These are phyloP conservation scores for Ampelomyces quisqualis DNA, from an alignment of 2,329 filamentous ascomycete species.

Conservation along the genomic window DNA sequence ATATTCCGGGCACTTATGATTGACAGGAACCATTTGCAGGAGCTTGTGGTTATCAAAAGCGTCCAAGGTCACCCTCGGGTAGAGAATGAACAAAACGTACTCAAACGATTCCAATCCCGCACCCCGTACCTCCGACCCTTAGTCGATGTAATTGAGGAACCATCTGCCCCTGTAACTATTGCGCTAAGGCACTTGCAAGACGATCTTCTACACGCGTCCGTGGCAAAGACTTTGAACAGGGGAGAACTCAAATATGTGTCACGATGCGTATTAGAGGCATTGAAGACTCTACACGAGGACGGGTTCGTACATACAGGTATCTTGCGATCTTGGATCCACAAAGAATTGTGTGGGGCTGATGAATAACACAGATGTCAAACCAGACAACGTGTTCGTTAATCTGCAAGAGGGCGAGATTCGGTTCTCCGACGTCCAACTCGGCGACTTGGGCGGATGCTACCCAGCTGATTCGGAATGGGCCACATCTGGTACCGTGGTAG, in stretches of 20 bases:
- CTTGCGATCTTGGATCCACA: neutral
- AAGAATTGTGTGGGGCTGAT: constrained; percentile 4
- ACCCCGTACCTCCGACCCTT: constrained; percentile 24
- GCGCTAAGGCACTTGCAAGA: constrained; percentile 23
- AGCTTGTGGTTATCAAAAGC: constrained; percentile 28
- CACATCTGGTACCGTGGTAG: constrained; percentile 33
- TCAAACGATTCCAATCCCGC: constrained; percentile 21
- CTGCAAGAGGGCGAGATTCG: constrained; percentile 26
- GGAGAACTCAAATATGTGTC: constrained; percentile 21
- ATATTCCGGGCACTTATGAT: neutral
- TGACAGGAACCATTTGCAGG: constrained; percentile 8
- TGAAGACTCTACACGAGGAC: constrained; percentile 28
- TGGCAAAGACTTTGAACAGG: no score
- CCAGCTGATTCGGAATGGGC: constrained; percentile 21
- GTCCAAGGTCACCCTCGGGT: constrained; percentile 22
- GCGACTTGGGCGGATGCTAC: constrained; percentile 36
- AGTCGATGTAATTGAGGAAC: constrained; percentile 29
- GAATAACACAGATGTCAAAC: constrained; percentile 31
- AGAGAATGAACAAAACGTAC: constrained; percentile 27
- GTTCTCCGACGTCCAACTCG: constrained; percentile 41
- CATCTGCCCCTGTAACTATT: constrained; percentile 17
- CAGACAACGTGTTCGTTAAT: constrained; percentile 44
- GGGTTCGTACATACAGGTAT: constrained; percentile 30
- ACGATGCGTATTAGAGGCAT: constrained; percentile 22
- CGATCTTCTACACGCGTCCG: constrained; percentile 15